phyloP scores from a whole-genome alignment of 2,329 filamentous ascomycete species.

The Bipolaris cookei region DNA sequence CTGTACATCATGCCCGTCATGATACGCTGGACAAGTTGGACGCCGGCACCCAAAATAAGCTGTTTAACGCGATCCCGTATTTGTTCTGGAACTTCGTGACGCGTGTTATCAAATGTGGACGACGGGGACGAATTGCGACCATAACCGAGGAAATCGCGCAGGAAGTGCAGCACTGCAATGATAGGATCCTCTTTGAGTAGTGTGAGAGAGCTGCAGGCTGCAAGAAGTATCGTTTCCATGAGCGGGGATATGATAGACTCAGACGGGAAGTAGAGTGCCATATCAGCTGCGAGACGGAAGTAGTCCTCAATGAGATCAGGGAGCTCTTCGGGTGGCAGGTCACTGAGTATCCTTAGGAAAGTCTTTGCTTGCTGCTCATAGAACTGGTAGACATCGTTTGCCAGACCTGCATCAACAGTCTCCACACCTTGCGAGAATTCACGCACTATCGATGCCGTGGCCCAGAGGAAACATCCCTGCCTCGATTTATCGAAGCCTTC shows the following conservation, averaged over 20 bases:
- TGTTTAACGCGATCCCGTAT: conserved; percentile 75
- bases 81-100: conserved; percentile 68
- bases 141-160: conserved; percentile 89
- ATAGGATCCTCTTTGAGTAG: conserved; percentile 91
- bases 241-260: conserved; percentile 80
- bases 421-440: conserved; percentile 94
- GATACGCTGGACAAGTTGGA: conserved; percentile 82
- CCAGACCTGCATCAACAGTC: conserved; percentile 79
- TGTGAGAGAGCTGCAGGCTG: conserved; percentile 82
- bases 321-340: conserved; percentile 77
- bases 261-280: conserved; percentile 88
- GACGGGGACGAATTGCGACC: conserved; percentile 72
- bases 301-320: conserved; percentile 92
- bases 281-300: conserved; percentile 90
- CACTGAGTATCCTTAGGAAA: conserved; percentile 87
- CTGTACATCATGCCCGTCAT: conserved; percentile 99
- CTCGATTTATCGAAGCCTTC: conserved; percentile 82
- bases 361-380: conserved; percentile 91
- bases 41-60: conserved; percentile 73
- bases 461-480: conserved; percentile 99
- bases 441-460: conserved; percentile 89
- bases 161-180: conserved; percentile 87
- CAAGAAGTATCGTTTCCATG: conserved; percentile 82
- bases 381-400: conserved; percentile 88
- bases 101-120: conserved; percentile 66